Base-by-base conservation (phyloP, 352 stramenopile genomes). In the Pythium dissotocum region DNA sequence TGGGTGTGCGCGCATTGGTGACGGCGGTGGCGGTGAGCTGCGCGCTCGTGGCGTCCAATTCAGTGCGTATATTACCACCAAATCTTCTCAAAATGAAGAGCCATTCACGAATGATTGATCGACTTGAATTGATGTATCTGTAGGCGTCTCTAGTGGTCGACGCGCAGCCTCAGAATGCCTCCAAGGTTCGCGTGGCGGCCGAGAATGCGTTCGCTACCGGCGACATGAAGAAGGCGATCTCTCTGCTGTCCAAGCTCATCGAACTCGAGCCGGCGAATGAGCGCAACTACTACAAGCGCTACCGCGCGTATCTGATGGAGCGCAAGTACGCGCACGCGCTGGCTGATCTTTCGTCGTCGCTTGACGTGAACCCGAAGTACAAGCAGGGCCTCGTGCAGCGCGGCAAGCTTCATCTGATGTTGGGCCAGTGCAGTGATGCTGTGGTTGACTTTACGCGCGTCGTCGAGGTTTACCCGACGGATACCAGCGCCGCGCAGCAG, bases 221-320 rank as follows among this genome's bases (percentile, higher is more conserved):
- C 32, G 82, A 94, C 57, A 89, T 91, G 78, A 92, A 92, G 67
- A 82, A 82, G 83, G 84, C 86, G 40, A 91, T 93, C 58, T 81
- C 82, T 62, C 75, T 94, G 42, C 75, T 91, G 18, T 90, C 86
- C 42, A 91, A 91, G 74, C 73, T 93, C 33, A 93, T 94, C 56
- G 82, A 93, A 63, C 58, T 93, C 28, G 86, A 94, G 56, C 84
- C 86, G 9, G 78, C 46, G 58, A 93, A 93, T 67, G 86, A 94
- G 65, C 83, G 85, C 65, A 89, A 93, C 67, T 90, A 91, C 51
- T 94, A 93, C 82, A 93, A 94, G 78, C 77, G 86, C 28, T 94
- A 88, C 58, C 86, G 86, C 44, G 86, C 83, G 13, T 94, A 94
- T 65, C 65, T 94, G 59, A 91, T 82, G 60, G 83, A 94, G 65